Evolutionary conservation across 306 rosid genomes (phyloP).

Genomic region (Inga laurina): DNA sequence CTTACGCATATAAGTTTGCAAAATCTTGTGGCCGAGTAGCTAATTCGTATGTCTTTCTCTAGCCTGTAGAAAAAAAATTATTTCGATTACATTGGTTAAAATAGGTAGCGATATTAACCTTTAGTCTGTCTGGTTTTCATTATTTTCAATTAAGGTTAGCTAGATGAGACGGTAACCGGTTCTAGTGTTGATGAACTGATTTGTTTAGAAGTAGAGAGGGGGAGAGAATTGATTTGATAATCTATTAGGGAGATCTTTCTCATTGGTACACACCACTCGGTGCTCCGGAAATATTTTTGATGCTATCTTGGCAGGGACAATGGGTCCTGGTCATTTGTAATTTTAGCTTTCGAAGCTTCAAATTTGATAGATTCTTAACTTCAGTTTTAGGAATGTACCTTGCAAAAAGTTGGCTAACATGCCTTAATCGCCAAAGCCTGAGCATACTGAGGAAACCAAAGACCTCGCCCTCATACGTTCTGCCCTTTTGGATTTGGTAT

Average conservation of each 20-base stretch:
- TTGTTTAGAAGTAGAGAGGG: neutral
- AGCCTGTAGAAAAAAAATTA: conserved; percentile 50
- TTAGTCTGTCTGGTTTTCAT: neutral
- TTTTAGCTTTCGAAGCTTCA: neutral
- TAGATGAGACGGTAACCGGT: neutral
- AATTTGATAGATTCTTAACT: neutral
- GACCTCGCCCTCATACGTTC: conserved; percentile 22
- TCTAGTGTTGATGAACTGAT: neutral
- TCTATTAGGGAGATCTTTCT: neutral
- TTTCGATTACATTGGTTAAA: conserved; percentile 10
- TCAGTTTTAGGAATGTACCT: conserved; percentile 45
- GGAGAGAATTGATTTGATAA: neutral
- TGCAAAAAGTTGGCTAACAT: conserved; percentile 66
- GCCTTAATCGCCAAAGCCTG: conserved; percentile 86
- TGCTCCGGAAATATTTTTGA: neutral
- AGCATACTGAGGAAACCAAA: conserved; percentile 79
- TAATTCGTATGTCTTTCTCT: conserved; percentile 85
- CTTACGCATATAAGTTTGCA: conserved; percentile 78
- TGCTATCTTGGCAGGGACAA: neutral
- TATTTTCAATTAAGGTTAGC: neutral
- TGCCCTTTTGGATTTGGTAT: conserved; percentile 50
- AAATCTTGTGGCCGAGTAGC: conserved; percentile 68
- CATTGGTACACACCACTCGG: neutral
- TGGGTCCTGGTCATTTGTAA: neutral
- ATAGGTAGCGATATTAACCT: neutral